Percentiles rank a stretch among this genome's conserved stretches.
Conservation (phyloP, 192 early-diverging fungal genomes). For the Coemansia sp. region DNA sequence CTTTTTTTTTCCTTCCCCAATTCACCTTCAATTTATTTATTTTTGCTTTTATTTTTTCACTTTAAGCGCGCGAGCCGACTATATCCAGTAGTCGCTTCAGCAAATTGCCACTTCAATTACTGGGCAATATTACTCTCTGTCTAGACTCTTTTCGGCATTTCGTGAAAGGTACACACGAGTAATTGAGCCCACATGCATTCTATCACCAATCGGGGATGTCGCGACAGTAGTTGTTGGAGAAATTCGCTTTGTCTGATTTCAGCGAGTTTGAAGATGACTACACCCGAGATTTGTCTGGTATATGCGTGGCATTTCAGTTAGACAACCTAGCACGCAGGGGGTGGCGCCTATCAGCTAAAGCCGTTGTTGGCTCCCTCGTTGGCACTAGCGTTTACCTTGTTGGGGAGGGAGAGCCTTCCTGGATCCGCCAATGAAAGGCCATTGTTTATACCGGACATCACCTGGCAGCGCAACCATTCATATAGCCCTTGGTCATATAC, state of each 20-base stretch:
- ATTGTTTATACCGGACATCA: conserved; percentile 3
- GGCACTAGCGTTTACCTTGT: background rate
- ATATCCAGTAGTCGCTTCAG: background rate
- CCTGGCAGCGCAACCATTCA: background rate
- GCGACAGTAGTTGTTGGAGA: background rate
- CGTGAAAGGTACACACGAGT: conserved; percentile 5
- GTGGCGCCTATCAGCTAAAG: background rate
- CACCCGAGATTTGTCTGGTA: background rate
- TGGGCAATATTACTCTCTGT: background rate
- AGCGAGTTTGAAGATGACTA: background rate
- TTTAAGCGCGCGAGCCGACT: background rate
- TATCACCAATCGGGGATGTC: background rate
- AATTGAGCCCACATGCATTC: background rate
- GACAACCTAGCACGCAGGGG: background rate
- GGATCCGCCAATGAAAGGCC: background rate
- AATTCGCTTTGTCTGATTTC: background rate
- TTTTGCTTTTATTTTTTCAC: background rate
- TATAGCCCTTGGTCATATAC: background rate
- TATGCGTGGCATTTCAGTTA: background rate
- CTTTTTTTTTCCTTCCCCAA: background rate
- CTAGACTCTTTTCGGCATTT: background rate
- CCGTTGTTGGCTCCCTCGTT: background rate
- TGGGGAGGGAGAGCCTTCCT: conserved; percentile 1
- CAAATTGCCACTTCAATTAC: background rate
- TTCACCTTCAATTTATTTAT: conserved; percentile 4